These are phyloP conservation scores for Colletotrichum plurivorum DNA, from an alignment of 2,329 filamentous ascomycete genomes.

Conservation along the genomic window DNA sequence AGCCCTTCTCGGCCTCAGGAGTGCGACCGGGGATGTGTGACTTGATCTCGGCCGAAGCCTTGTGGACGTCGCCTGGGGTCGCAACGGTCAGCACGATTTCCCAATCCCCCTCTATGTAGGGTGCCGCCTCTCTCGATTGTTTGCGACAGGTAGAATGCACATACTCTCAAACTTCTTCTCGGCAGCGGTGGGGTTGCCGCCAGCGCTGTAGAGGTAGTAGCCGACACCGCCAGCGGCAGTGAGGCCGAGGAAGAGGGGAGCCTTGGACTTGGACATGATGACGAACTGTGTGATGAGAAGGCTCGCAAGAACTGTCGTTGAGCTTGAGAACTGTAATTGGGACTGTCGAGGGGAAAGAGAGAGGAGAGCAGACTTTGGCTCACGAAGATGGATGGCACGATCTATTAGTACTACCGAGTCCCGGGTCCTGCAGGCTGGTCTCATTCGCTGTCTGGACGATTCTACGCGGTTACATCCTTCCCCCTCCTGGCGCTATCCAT, in stretches of 20 bases:
- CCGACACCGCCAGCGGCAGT: conserved; percentile 78
- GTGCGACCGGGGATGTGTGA: conserved; percentile 74
- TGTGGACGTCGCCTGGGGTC: conserved; percentile 79
- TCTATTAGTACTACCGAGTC: conserved; percentile 39
- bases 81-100: neutral
- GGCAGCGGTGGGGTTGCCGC: conserved; percentile 85
- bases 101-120: too few species aligned
- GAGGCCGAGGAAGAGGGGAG: conserved; percentile 69
- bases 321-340: conserved; percentile 24
- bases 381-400: conserved; percentile 25
- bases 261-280: conserved; percentile 63
- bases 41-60: conserved; percentile 76
- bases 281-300: conserved; percentile 13
- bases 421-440: conserved; percentile 22
- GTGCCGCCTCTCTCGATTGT: too few species aligned
- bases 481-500: conserved; percentile 32
- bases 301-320: conserved; percentile 3
- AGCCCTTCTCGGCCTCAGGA: conserved; percentile 75
- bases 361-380: neutral
- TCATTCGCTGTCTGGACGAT: conserved; percentile 20
- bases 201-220: conserved; percentile 93
- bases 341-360: conserved; percentile 14
- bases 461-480: conserved; percentile 27
- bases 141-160: conserved; percentile 45
- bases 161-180: conserved; percentile 88